Percentiles rank a stretch among this genome's conserved stretches.
phyloP scores from a whole-genome alignment of 2,329 filamentous ascomycete species.

The Diaporthe sp. region DNA sequence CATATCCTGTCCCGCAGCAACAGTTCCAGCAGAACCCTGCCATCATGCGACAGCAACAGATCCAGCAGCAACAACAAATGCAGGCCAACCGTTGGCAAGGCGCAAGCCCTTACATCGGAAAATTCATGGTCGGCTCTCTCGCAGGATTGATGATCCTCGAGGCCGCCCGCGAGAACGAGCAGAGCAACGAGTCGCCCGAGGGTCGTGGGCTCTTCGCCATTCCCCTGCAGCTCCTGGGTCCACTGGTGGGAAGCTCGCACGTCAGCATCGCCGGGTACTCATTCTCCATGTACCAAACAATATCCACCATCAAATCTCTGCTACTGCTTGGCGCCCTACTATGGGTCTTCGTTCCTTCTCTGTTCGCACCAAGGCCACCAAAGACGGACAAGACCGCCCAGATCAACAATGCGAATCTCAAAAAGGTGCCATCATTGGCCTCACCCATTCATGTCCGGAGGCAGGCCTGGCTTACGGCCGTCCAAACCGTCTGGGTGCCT shows the following conservation, averaged over 20 bases:
- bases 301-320: conserved; percentile 67
- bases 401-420: conserved; percentile 52
- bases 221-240: conserved; percentile 70
- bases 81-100: conserved; percentile 69
- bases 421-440: conserved; percentile 77
- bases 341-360: conserved; percentile 68
- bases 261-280: conserved; percentile 69
- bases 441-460: conserved; percentile 88
- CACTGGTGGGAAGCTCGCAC: conserved; percentile 62
- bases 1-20: conserved; percentile 62
- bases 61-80: conserved; percentile 65
- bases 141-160: conserved; percentile 94
- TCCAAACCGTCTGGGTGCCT: conserved; percentile 93
- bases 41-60: conserved; percentile 68
- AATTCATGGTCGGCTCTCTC: conserved; percentile 93
- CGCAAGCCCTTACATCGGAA: conserved; percentile 72
- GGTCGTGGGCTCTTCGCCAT: conserved; percentile 77
- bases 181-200: conserved; percentile 73
- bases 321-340: conserved; percentile 67
- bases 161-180: conserved; percentile 77
- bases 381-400: conserved; percentile 60
- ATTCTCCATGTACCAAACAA: conserved; percentile 57
- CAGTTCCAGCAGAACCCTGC: conserved; percentile 57
- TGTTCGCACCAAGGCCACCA: conserved; percentile 69
- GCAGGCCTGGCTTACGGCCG: conserved; percentile 92